Conservation (phyloP, 352 stramenopile genomes). For the Thalassiosira sp. region DNA sequence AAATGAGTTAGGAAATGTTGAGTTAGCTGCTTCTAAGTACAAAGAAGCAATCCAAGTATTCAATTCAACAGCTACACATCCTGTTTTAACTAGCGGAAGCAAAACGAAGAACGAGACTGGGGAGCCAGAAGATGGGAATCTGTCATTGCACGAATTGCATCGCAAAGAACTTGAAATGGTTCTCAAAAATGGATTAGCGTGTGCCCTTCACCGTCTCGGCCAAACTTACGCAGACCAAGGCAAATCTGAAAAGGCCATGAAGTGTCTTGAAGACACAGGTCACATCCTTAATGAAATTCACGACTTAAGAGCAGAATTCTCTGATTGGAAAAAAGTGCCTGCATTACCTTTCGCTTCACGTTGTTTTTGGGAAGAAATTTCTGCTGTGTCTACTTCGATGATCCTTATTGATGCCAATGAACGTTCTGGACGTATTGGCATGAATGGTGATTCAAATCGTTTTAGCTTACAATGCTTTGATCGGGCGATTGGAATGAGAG, state of each 20-base stretch:
- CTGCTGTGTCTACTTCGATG: slow-evolving; percentile 45
- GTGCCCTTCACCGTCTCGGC: slow-evolving; percentile 38
- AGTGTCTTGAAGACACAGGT: slow-evolving; percentile 53
- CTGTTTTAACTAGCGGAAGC: slow-evolving; percentile 19
- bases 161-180: slow-evolving; percentile 40
- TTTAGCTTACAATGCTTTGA: slow-evolving; percentile 58
- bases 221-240: slow-evolving; percentile 33
- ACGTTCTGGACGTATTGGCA: slow-evolving; percentile 42
- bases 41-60: slow-evolving; percentile 49
- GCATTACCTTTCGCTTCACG: slow-evolving; percentile 28
- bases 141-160: slow-evolving; percentile 13
- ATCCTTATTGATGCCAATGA: slow-evolving; percentile 60
- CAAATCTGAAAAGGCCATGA: slow-evolving; percentile 47
- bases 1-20: slow-evolving; percentile 26
- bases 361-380: slow-evolving; percentile 54
- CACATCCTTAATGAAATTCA: slow-evolving; percentile 52
- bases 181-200: slow-evolving; percentile 49
- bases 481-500: slow-evolving; percentile 53
- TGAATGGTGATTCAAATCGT: slow-evolving; percentile 22
- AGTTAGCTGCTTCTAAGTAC: slow-evolving; percentile 26
- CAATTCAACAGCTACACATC: slow-evolving; percentile 24
- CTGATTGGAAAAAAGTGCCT: slow-evolving; percentile 26
- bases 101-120: slow-evolving; percentile 4
- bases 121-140: slow-evolving; percentile 6
- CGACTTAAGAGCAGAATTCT: slow-evolving; percentile 21